A percentile compares a stretch with the other conserved stretches of the same genome.
Evolutionary conservation across 768 basidiomycete genomes (phyloP).

Genomic region (Hydnum rufescens): DNA sequence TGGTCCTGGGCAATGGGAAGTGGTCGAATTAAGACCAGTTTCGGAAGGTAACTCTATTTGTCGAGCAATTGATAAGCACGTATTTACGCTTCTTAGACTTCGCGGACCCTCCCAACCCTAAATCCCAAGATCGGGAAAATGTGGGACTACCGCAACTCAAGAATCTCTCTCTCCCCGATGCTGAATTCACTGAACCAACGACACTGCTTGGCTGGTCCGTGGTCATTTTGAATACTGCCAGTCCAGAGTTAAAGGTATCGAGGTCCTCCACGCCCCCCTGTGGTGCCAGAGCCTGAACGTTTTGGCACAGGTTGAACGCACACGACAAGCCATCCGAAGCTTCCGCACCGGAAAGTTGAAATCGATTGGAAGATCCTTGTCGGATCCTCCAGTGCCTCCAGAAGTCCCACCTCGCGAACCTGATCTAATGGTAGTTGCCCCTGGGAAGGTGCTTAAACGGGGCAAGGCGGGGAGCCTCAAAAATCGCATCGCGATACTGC

Average conservation of each 20-base stretch:
- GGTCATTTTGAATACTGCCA: conserved; percentile 52
- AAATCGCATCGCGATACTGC: conserved; percentile 53
- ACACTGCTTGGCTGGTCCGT: conserved; percentile 65
- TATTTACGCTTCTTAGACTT: conserved; percentile 25
- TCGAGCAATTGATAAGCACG: not conserved
- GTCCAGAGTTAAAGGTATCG: conserved; percentile 41
- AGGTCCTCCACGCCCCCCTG: not conserved
- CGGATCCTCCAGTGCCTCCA: conserved; percentile 33
- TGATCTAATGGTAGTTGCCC: conserved; percentile 33
- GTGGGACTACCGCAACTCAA: not conserved
- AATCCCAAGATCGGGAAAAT: not conserved
- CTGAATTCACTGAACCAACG: conserved; percentile 22
- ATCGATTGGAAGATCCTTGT: conserved; percentile 36
- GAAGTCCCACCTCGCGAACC: conserved; percentile 45
- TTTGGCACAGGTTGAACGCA: conserved; percentile 36
- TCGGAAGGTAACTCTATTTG: conserved; percentile 34
- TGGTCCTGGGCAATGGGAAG: conserved; percentile 32
- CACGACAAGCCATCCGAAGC: conserved; percentile 43
- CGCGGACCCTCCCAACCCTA: conserved; percentile 33
- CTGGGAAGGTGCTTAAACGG: conserved; percentile 35
- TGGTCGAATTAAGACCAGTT: conserved; percentile 50
- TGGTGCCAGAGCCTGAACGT: conserved; percentile 1
- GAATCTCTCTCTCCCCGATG: not conserved
- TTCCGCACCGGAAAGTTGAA: conserved; percentile 50
- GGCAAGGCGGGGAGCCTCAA: conserved; percentile 27